A percentile compares a stretch with the other conserved stretches of the same genome.
Conservation (phyloP, 2,329 filamentous ascomycete species). For the Beauveria varroae region DNA sequence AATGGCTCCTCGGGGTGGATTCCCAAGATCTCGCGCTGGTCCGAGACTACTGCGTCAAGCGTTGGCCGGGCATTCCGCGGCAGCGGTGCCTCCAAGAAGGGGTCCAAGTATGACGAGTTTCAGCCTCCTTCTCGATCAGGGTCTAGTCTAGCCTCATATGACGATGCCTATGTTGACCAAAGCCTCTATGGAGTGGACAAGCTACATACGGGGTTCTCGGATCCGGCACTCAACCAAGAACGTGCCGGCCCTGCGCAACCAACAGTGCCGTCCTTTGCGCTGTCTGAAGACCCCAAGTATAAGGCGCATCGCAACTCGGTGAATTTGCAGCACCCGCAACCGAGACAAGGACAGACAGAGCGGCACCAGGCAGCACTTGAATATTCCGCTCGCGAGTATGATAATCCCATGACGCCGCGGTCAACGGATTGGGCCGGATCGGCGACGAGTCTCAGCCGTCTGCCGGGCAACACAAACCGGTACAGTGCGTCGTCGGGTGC, state of each 20-base stretch:
- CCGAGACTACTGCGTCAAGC: constrained; percentile 88
- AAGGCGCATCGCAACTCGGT: constrained; percentile 74
- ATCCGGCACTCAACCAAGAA: constrained; percentile 35
- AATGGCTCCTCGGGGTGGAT: constrained; percentile 71
- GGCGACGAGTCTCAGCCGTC: constrained; percentile 48
- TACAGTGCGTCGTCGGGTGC: constrained; percentile 37
- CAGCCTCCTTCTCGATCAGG: constrained; percentile 63
- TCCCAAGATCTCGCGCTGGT: constrained; percentile 95
- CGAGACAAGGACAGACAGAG: constrained; percentile 63
- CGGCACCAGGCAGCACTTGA: constrained; percentile 69
- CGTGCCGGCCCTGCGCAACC: constrained; percentile 1
- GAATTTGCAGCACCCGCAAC: constrained; percentile 74
- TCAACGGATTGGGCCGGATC: constrained; percentile 58
- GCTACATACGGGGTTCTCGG: constrained; percentile 48
- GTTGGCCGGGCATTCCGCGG: constrained; percentile 70
- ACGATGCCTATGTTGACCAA: constrained; percentile 48
- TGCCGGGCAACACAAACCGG: constrained; percentile 37
- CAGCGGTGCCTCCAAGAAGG: constrained; percentile 50
- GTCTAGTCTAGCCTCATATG: constrained; percentile 63
- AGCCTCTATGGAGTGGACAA: constrained; percentile 54
- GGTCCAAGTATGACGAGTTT: constrained; percentile 53
- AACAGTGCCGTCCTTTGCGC: constrained; percentile 5
- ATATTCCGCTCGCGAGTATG: constrained; percentile 62
- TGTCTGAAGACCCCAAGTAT: constrained; percentile 65
- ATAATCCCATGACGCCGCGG: constrained; percentile 50